These are phyloP conservation scores for Conticribra guillardii DNA, from an alignment of 108 stramenopile genomes.

Conservation along the genomic window DNA sequence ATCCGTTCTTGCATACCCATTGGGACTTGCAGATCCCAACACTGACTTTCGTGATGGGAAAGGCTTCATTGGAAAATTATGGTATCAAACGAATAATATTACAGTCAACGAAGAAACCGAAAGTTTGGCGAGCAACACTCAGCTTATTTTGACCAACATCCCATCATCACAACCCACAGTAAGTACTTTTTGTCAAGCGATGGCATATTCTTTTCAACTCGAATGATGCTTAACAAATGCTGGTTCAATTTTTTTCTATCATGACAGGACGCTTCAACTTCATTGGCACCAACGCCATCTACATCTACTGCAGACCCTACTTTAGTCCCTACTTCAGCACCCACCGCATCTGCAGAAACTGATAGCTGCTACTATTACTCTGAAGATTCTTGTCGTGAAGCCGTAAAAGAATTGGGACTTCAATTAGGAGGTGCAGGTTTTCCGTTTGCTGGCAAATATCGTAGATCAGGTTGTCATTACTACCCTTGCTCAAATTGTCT, in stretches of 20 bases:
- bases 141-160: neutral
- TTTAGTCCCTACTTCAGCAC: neutral
- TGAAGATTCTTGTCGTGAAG: conserved; percentile 30
- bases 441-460: conserved; percentile 25
- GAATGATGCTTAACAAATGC: too few relatives aligned
- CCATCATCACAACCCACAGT: neutral
- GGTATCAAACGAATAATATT: conserved; percentile 6
- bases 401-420: conserved; percentile 16
- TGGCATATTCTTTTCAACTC: too few relatives aligned
- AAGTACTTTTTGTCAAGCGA: too few relatives aligned
- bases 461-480: conserved; percentile 17
- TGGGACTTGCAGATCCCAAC: conserved; percentile 19
- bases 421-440: conserved; percentile 17
- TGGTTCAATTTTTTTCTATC: too few relatives aligned
- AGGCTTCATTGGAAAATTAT: conserved; percentile 26
- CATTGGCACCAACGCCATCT: neutral
- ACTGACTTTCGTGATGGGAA: conserved; percentile 11
- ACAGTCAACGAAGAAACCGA: neutral
- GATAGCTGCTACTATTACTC: conserved; percentile 23
- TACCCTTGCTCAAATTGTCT: conserved; percentile 27
- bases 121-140: neutral
- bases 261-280: too few relatives aligned
- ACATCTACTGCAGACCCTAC: neutral
- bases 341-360: too few relatives aligned
- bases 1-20: conserved; percentile 19